phyloP scores from a whole-genome alignment of 2,329 filamentous ascomycete genomes.

The Myriosclerotinia scirpicola region DNA sequence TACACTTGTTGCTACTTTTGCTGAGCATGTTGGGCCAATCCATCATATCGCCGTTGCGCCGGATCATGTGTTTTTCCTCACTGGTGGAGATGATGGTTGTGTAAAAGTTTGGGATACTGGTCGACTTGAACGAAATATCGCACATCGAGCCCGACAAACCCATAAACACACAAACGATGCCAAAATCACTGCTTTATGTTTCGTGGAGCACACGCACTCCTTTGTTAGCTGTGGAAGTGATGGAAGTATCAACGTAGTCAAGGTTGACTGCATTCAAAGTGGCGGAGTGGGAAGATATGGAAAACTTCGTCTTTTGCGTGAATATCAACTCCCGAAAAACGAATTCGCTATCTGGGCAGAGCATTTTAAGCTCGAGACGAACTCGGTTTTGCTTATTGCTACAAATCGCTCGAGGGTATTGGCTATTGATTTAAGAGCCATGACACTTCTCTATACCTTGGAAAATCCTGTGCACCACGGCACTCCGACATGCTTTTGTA shows the following conservation, averaged over 20 bases:
- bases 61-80: constrained; percentile 93
- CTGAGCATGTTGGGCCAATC: constrained; percentile 80
- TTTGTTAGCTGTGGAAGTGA: constrained; percentile 90
- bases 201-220: constrained; percentile 90
- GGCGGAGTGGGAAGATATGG: constrained; percentile 70
- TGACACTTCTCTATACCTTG: constrained; percentile 77
- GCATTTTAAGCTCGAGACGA: constrained; percentile 80
- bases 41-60: constrained; percentile 80
- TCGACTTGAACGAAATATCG: constrained; percentile 86
- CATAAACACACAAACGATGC: constrained; percentile 72
- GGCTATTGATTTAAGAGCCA: constrained; percentile 82
- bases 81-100: constrained; percentile 84
- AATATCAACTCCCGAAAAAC: constrained; percentile 71
- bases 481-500: constrained; percentile 84
- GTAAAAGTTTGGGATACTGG: constrained; percentile 94
- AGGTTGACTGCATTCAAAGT: constrained; percentile 58
- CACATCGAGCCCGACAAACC: constrained; percentile 81
- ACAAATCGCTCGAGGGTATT: constrained; percentile 84
- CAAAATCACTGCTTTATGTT: constrained; percentile 78
- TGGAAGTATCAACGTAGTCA: constrained; percentile 85
- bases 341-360: constrained; percentile 90
- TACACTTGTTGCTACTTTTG: constrained; percentile 80
- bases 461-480: constrained; percentile 91
- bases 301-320: constrained; percentile 71
- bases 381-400: constrained; percentile 80